phyloP scores from a whole-genome alignment of 495 filamentous ascomycete species.

The Usnea hakonensis region DNA sequence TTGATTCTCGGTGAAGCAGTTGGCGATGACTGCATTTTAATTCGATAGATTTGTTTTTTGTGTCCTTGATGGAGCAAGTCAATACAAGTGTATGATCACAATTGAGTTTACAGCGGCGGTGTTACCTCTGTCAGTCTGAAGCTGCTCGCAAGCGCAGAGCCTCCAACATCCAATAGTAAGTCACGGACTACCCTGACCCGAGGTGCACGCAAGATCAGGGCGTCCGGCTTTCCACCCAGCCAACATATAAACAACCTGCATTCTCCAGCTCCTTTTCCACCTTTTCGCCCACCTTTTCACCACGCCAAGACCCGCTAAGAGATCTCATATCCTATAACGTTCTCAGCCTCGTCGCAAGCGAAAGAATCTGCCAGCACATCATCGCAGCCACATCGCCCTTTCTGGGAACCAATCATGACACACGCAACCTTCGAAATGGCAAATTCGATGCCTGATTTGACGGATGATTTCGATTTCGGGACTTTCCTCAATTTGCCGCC shows the following conservation, averaged over 20 bases:
- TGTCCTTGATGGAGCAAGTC: too few relatives aligned
- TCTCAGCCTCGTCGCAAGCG: background rate
- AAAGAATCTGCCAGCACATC: background rate
- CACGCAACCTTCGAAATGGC: background rate
- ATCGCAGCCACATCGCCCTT: background rate
- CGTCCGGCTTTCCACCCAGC: background rate
- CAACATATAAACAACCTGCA: background rate
- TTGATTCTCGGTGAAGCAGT: background rate
- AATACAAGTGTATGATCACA: too few relatives aligned
- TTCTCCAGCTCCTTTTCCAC: background rate
- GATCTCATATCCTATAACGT: background rate
- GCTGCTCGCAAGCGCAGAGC: background rate
- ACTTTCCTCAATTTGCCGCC: background rate
- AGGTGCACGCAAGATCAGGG: background rate
- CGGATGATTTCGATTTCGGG: background rate
- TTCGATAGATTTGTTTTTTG: too few relatives aligned
- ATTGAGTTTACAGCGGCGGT: too few relatives aligned
- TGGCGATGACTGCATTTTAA: background rate
- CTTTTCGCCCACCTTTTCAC: background rate
- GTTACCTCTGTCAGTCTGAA: background rate
- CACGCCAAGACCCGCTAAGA: background rate
- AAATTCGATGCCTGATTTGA: background rate
- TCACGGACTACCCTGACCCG: background rate
- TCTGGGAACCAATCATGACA: background rate
- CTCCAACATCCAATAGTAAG: background rate